Evolutionary conservation across 2,329 filamentous ascomycete genomes (phyloP), one percentile per base, ranked within the genome.

Genomic region (Fusarium sp.): DNA sequence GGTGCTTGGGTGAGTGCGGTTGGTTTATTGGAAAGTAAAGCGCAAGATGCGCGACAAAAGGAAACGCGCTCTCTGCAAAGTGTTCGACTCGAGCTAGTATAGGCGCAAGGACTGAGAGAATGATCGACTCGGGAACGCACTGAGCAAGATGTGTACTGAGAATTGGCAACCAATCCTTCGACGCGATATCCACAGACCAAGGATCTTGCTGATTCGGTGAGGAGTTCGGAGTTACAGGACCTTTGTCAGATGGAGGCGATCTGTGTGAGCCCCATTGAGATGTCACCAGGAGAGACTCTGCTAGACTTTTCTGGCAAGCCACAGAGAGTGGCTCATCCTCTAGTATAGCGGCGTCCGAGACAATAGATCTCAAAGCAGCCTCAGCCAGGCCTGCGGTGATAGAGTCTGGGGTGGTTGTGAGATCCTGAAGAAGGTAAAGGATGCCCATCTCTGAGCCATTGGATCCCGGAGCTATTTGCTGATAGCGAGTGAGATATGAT

Each of bases 11-110:
- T 2, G 78, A 80, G 64, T 88, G 85, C 27, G 89, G 85, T 37
- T 84, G 83, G 27, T 90, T 85, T n/a, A 86, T 79, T 72, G 95
- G 90, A 39, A 87, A 85, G 2, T 89, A 81, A 1, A 99, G 83
- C 17, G 94, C 88, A 40, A 97, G 82, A 77, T 99, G 96, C 5
- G 97, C 82, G 52, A 98, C 86, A 68, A 92, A 96, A 0, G 94
- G 94, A 48, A 98, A 90, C 0, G 93, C 83, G 40, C 89, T 86
- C 62, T 90, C 86, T 0, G 94, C 91, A 74, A 97, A 89, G 0
- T 87, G 86, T 39, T 87, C 84, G 25, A 95, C 87, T 14, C 85
- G 83, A 14, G 82, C 78, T 6, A 97, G 81, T 37, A 96, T 85
- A 7, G 87, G 86, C 3, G 86, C 82, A 23, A 98, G 79, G 4